Conservation (phyloP, 345 rosid species). For the Durio zibethinus region DNA sequence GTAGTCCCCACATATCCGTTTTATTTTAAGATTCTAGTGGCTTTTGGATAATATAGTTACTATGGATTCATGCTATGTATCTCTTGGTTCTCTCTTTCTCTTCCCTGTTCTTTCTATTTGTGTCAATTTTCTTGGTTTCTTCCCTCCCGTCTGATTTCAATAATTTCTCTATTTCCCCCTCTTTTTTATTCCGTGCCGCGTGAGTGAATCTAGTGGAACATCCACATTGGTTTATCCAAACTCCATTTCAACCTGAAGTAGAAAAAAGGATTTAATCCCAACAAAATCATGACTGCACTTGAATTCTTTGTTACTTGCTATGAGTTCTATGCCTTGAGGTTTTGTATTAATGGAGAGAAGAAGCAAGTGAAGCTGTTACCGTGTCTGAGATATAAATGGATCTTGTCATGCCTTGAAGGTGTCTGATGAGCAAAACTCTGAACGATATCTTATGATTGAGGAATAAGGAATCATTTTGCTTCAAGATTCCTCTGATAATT, state of each 20-base stretch:
- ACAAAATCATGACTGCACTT: not conserved
- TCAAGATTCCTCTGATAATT: not conserved
- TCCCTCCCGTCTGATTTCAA: not conserved
- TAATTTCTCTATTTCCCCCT: not conserved
- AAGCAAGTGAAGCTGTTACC: not conserved
- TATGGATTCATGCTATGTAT: not conserved
- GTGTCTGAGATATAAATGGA: not conserved
- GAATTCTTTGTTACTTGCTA: not conserved
- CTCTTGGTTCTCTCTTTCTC: not conserved
- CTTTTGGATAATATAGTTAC: not conserved
- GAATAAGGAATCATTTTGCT: not conserved
- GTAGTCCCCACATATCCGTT: too few species aligned
- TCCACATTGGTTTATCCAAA: not conserved
- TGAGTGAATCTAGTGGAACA: not conserved
- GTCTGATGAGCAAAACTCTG: not conserved
- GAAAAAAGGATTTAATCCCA: not conserved
- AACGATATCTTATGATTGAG: not conserved
- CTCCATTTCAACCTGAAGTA: not conserved
- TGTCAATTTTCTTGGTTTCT: not conserved
- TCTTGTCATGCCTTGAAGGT: not conserved
- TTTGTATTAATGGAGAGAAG: not conserved
- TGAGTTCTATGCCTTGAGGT: not conserved
- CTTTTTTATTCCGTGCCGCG: not conserved
- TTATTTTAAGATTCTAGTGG: not conserved
- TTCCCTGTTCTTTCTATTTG: not conserved